Conservation (phyloP, 805 yeast species). For the Ogataea glucozyma region DNA sequence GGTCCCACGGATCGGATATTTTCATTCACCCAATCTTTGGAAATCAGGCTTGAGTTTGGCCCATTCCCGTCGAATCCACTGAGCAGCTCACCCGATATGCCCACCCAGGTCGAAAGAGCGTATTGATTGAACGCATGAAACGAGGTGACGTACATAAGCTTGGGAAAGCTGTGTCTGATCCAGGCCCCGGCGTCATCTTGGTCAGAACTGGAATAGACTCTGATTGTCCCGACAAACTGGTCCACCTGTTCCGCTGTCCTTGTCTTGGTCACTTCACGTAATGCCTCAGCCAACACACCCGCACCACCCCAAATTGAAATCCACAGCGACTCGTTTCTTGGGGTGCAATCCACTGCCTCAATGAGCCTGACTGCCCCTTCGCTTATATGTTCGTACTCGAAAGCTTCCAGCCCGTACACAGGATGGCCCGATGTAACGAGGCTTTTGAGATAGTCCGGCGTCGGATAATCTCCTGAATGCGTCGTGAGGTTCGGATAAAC, state of each 20-base stretch:
- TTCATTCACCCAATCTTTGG: constrained; percentile 29
- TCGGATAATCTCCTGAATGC: constrained; percentile 33
- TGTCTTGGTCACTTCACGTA: constrained; percentile 24
- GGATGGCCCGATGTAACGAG: constrained; percentile 28
- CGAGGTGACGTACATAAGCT: constrained; percentile 29
- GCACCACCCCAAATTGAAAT: constrained; percentile 37
- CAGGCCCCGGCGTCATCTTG: constrained; percentile 37
- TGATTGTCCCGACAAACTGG: constrained; percentile 21
- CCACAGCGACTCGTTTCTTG: constrained; percentile 22
- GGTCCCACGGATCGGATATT: constrained; percentile 30
- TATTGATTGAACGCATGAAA: constrained; percentile 33
- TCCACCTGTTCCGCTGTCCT: constrained; percentile 20
- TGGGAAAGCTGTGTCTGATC: constrained; percentile 33
- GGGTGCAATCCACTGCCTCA: constrained; percentile 24
- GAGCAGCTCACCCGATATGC: constrained; percentile 31
- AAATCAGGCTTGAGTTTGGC: constrained; percentile 27
- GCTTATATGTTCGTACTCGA: constrained; percentile 18
- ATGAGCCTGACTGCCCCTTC: constrained; percentile 31
- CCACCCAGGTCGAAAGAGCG: constrained; percentile 35
- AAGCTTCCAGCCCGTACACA: constrained; percentile 29
- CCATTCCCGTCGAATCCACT: constrained; percentile 29
- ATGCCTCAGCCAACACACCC: constrained; percentile 35
- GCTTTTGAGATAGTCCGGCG: constrained; percentile 29
- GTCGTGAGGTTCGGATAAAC: constrained; percentile 28
- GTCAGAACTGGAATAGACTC: constrained; percentile 34